A percentile compares a stretch with the other conserved stretches of the same genome.
Conservation (phyloP, 2,329 filamentous ascomycete genomes). For the Botrytis pseudocinerea region DNA sequence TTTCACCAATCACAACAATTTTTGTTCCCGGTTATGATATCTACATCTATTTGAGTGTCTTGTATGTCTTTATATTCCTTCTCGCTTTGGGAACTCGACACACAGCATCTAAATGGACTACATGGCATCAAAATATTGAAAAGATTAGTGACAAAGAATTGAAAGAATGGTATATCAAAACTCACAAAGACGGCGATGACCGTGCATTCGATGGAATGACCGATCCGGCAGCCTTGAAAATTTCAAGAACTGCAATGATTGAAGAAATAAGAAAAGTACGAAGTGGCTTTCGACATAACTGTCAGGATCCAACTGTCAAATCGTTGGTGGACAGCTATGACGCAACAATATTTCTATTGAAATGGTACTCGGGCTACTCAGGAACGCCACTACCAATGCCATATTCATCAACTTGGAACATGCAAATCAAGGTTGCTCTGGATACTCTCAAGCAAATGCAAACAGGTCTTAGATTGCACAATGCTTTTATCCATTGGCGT, state of each 20-base stretch:
- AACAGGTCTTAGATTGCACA: constrained; percentile 40
- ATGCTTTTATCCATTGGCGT: constrained; percentile 41
- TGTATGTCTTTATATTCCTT: constrained; percentile 53
- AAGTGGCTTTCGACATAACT: constrained; percentile 22
- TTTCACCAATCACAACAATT: constrained; percentile 58
- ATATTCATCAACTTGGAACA: constrained; percentile 41
- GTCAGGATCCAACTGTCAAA: constrained; percentile 26
- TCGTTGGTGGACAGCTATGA: constrained; percentile 49
- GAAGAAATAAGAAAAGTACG: constrained; percentile 41
- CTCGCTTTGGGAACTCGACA: constrained; percentile 54
- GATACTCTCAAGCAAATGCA: constrained; percentile 40
- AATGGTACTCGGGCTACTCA: constrained; percentile 46
- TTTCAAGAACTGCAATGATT: constrained; percentile 33
- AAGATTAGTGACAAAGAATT: constrained; percentile 52
- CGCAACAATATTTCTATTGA: constrained; percentile 42
- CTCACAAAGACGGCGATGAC: constrained; percentile 15
- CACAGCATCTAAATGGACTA: constrained; percentile 58
- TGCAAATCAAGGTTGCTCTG: constrained; percentile 39
- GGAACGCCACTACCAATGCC: constrained; percentile 38
- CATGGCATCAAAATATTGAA: constrained; percentile 54
- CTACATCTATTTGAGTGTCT: constrained; percentile 55
- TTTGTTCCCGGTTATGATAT: constrained; percentile 53
- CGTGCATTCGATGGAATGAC: constrained; percentile 42
- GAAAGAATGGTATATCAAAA: constrained; percentile 45
- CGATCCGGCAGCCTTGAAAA: constrained; percentile 12